Percentiles rank a stretch among this genome's conserved stretches.
Evolutionary conservation across 2,329 filamentous ascomycete species (phyloP).

Genomic region (Clonostachys byssicola): DNA sequence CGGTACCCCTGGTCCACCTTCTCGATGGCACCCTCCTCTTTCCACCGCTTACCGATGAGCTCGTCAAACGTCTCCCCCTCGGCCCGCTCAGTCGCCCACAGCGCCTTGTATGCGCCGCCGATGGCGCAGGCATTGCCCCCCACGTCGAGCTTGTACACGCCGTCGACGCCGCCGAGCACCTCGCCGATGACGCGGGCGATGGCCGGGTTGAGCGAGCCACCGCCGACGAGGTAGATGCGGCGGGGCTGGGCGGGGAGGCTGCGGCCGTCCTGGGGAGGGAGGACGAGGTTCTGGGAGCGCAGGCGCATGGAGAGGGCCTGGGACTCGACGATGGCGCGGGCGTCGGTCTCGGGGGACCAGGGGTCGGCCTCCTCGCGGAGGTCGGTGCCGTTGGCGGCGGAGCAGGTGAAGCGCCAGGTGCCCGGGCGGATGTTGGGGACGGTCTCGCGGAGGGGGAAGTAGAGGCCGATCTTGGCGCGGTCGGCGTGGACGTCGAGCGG

Average conservation of each 20-base stretch:
- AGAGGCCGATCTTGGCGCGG: constrained; percentile 82
- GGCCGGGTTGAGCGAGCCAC: constrained; percentile 83
- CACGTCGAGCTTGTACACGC: constrained; percentile 89
- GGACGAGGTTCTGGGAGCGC: constrained; percentile 73
- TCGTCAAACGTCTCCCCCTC: constrained; percentile 79
- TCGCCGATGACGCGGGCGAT: constrained; percentile 83
- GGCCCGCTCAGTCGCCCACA: constrained; percentile 78
- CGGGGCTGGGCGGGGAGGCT: constrained; percentile 76
- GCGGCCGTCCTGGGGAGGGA: constrained; percentile 35
- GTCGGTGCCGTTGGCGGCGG: constrained; percentile 46
- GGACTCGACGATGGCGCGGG: constrained; percentile 87
- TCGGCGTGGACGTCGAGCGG: constrained; percentile 61
- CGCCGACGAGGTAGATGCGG: constrained; percentile 90
- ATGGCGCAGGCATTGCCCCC: constrained; percentile 93
- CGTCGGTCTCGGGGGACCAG: constrained; percentile 63
- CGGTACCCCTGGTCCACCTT: constrained; percentile 80
- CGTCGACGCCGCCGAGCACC: constrained; percentile 83
- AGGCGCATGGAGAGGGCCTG: constrained; percentile 89
- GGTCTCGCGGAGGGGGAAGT: constrained; percentile 92
- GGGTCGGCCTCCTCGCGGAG: constrained; percentile 27
- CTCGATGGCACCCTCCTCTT: constrained; percentile 76
- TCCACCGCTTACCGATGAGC: constrained; percentile 79
- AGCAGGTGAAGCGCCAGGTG: constrained; percentile 75
- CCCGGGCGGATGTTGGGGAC: constrained; percentile 86
- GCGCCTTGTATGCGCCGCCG: constrained; percentile 91